Base-by-base conservation (phyloP, 768 basidiomycete species). In the Tulasnella sp. region DNA sequence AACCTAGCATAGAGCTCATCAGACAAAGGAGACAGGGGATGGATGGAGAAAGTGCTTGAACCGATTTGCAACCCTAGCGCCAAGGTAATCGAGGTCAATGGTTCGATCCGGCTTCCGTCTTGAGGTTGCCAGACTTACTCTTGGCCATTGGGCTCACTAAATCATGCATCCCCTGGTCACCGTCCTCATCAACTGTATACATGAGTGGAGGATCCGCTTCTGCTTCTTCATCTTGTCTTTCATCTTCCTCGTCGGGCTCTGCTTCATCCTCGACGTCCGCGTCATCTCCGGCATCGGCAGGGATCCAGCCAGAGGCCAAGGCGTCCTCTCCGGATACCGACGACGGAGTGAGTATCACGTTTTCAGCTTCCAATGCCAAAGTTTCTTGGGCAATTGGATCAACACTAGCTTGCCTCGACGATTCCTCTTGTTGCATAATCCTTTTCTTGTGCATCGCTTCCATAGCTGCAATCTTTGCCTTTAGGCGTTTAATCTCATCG, bases 401-500 rank as follows among this genome's bases (percentile, higher is more conserved):
- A 12, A 31, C 58, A 44, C 76, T 64, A 28, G 48, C 24, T 50
- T 69, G 64, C 34, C 64, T 69, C 18, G 64, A 69, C 5, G 64
- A 34, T 28, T 28, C 64, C 28, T 31, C 60, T 64, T 31, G 60
- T 64, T 64, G 60, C n/a, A 34, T 16, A 11, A 37, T 69, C 20
- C 64, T 34, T 28, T 54, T 76, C 46, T 31, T 58, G 12, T 46
- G 54, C 77, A 37, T 73, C 37, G 64, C 79, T 34, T 80, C 79
- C 37, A 40, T 46, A 24, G 44, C 31, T n/a, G 79, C 79, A 50
- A 80, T 80, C 11, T 44, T 46, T n/a, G n/a, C 41, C 28, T 80
- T 80, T 7, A 80, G 44, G 42, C 54, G 28, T 46, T 48, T 75
- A 50, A 80, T 80, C 58, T 80, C 79, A 40, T 80, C 79, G 22